Evolutionary conservation across 495 filamentous ascomycete species (phyloP).

Genomic region (Viridothelium virens): DNA sequence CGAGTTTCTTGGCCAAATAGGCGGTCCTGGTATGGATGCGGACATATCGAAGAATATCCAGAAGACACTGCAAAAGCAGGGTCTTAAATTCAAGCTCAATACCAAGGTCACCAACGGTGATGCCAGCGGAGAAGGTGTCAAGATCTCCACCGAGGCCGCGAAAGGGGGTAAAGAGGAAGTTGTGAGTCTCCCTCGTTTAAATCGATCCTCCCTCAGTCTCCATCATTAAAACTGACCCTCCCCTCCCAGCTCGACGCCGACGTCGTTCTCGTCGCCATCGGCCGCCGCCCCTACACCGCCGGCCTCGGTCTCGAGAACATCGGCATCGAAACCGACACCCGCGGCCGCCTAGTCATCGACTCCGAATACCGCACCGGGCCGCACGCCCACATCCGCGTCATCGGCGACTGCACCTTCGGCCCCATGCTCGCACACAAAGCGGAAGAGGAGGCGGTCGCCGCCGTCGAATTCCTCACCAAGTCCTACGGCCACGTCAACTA

Average conservation of each 20-base stretch:
- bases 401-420: slow-evolving; percentile 94
- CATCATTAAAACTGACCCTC: slow-evolving; percentile 11
- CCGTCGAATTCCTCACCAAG: slow-evolving; percentile 93
- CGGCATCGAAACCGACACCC: slow-evolving; percentile 87
- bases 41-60: slow-evolving; percentile 89
- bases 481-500: slow-evolving; percentile 98
- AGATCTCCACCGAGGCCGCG: slow-evolving; percentile 77
- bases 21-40: slow-evolving; percentile 92
- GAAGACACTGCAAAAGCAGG: slow-evolving; percentile 92
- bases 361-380: slow-evolving; percentile 92
- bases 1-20: slow-evolving; percentile 92
- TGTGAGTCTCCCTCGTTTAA: slow-evolving; percentile 40
- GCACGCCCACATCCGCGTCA: slow-evolving; percentile 88
- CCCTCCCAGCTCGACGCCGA: slow-evolving; percentile 71
- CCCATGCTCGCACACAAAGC: slow-evolving; percentile 99
- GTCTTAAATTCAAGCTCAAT: slow-evolving; percentile 95
- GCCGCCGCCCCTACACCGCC: slow-evolving; percentile 86
- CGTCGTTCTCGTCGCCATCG: slow-evolving; percentile 94
- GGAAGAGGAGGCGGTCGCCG: slow-evolving; percentile 94
- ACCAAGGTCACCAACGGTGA: slow-evolving; percentile 91
- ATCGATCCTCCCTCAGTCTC: slow-evolving; percentile 14
- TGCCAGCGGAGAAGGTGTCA: slow-evolving; percentile 63
- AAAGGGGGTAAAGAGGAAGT: slow-evolving; percentile 94
- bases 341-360: slow-evolving; percentile 91
- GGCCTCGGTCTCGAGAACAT: slow-evolving; percentile 89